phyloP scores from a whole-genome alignment of 768 basidiomycete genomes.

The Pulveroboletus ravenelii region DNA sequence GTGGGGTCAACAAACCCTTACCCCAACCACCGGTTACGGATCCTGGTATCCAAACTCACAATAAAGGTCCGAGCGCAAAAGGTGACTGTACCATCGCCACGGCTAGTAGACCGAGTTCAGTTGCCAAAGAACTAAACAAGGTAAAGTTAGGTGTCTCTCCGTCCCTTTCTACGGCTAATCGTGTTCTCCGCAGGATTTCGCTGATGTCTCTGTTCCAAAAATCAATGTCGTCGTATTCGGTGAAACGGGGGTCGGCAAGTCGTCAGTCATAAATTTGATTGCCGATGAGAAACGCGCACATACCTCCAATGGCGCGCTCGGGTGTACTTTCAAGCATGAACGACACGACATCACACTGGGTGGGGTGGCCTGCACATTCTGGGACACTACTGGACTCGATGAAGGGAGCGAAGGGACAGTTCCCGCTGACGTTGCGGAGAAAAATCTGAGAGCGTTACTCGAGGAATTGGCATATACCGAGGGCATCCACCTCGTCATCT shows the following conservation, averaged over 20 bases:
- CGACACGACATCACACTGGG: not conserved
- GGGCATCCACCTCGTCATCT: conserved; percentile 8
- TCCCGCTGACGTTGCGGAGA: conserved; percentile 3
- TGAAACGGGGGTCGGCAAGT: conserved; percentile 3
- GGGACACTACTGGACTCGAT: conserved; percentile 8
- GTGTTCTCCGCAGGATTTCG: not conserved
- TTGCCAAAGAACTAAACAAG: not conserved
- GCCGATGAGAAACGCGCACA: not conserved
- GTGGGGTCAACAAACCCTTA: too few species aligned
- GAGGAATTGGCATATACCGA: not conserved
- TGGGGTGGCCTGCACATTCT: not conserved
- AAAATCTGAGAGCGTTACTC: not conserved
- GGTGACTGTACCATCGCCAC: too few species aligned
- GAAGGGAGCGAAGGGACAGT: conserved; percentile 7
- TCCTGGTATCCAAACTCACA: too few species aligned
- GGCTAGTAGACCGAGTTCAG: not conserved
- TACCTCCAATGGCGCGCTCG: not conserved
- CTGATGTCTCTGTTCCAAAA: not conserved
- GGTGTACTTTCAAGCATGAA: conserved; percentile 3
- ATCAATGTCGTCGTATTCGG: not conserved
- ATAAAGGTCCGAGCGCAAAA: too few species aligned
- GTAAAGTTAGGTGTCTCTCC: not conserved
- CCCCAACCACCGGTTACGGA: too few species aligned
- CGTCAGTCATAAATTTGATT: conserved; percentile 5
- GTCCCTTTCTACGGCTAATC: not conserved